These are phyloP conservation scores for Mucor indicus DNA, from an alignment of 371 early-diverging fungal species.

Conservation along the genomic window DNA sequence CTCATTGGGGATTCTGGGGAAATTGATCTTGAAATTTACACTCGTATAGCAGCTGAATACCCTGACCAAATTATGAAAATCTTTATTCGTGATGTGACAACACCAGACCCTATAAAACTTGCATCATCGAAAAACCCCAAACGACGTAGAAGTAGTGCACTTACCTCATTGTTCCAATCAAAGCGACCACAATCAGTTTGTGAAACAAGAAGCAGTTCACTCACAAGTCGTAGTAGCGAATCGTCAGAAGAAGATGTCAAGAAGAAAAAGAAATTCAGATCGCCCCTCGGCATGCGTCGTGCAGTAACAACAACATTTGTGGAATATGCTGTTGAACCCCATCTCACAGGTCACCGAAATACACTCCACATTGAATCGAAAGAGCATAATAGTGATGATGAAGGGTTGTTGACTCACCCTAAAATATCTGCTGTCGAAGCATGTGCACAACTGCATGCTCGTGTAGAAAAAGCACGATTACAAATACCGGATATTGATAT, in stretches of 20 bases:
- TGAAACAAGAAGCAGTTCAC: background rate
- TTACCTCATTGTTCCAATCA: conserved; percentile 2
- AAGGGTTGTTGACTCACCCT: background rate
- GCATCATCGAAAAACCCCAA: background rate
- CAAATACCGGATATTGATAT: conserved; percentile 27
- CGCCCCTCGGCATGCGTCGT: conserved; percentile 12
- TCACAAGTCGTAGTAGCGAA: background rate
- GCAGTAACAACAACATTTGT: conserved; percentile 11
- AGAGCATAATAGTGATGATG: background rate
- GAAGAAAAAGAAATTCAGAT: conserved; percentile 2
- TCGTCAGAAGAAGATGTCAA: background rate
- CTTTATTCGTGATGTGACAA: conserved; percentile 81
- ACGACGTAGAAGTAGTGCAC: background rate
- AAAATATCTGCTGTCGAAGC: conserved; percentile 4
- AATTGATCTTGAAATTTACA: conserved; percentile 80
- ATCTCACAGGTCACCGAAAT: conserved; percentile 14
- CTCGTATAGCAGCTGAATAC: conserved; percentile 56
- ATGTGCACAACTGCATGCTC: conserved; percentile 19
- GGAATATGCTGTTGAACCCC: conserved; percentile 18
- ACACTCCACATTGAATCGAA: conserved; percentile 1
- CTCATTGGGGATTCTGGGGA: conserved; percentile 92
- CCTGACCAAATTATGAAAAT: conserved; percentile 75
- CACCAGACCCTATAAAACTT: conserved; percentile 7
- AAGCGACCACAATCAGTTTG: conserved; percentile 1
- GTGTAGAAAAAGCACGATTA: conserved; percentile 23